Percentiles rank a stretch among this genome's conserved stretches.
Conservation (phyloP, 495 filamentous ascomycete genomes). For the Aspergillus saccharolyticus region DNA sequence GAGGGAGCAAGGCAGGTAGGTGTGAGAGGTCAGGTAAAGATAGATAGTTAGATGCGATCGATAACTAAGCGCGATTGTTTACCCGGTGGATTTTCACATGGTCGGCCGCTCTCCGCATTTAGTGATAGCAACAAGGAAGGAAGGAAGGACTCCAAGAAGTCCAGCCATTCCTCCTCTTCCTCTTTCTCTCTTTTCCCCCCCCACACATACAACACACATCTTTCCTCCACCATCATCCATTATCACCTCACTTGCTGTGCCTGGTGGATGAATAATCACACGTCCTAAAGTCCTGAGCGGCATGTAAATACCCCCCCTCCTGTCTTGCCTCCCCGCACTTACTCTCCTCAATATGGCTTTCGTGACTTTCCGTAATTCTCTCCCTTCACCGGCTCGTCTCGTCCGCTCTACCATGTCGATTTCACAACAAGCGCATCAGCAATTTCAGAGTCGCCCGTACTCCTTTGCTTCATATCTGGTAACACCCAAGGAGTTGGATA, state of each 20-base stretch:
- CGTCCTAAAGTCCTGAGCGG: conserved; percentile 9
- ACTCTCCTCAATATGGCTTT: conserved; percentile 32
- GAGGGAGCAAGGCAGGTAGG: neutral
- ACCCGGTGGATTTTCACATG: conserved; percentile 30
- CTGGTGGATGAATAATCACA: conserved; percentile 14
- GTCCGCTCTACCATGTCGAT: conserved; percentile 34
- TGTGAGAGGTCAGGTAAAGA: neutral
- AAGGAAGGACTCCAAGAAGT: too few species aligned
- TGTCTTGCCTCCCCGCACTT: conserved; percentile 2
- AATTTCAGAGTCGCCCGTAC: conserved; percentile 33
- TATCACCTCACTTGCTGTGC: conserved; percentile 1
- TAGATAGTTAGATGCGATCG: neutral
- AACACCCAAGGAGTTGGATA: conserved; percentile 72
- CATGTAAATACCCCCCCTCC: conserved; percentile 29
- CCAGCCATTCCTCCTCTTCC: neutral
- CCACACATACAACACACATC: conserved; percentile 2
- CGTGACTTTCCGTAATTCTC: conserved; percentile 30
- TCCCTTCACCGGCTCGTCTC: conserved; percentile 25
- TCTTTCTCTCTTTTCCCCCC: neutral
- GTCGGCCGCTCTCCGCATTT: neutral
- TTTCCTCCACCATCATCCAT: conserved; percentile 1
- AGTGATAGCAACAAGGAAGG: too few species aligned
- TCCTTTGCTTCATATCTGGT: conserved; percentile 77
- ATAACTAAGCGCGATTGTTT: conserved; percentile 19
- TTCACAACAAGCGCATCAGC: conserved; percentile 20